phyloP scores from a whole-genome alignment of 2,329 filamentous ascomycete species.

The Aspergillus novoparasiticus region DNA sequence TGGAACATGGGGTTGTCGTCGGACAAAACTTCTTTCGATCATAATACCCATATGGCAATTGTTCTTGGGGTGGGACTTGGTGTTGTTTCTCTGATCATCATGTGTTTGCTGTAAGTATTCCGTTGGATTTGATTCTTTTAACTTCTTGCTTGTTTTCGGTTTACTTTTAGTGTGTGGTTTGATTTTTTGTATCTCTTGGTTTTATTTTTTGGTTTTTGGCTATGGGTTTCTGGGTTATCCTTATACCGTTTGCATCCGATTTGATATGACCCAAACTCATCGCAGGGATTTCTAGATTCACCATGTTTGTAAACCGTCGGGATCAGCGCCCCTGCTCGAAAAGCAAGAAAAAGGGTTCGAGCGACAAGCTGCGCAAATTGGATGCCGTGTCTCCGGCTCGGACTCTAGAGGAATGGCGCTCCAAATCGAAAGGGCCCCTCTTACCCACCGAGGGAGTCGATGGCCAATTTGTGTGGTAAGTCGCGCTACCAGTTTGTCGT shows the following conservation, averaged over 20 bases:
- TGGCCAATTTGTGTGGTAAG: conserved; percentile 41
- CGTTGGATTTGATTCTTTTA: neutral
- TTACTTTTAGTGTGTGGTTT: neutral
- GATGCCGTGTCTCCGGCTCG: conserved; percentile 40
- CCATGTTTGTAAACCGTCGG: conserved; percentile 38
- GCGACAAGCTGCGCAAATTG: conserved; percentile 37
- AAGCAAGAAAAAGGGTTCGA: conserved; percentile 24
- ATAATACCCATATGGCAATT: conserved; percentile 34
- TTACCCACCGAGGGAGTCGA: conserved; percentile 36
- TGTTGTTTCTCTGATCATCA: conserved; percentile 32
- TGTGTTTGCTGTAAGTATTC: conserved; percentile 34
- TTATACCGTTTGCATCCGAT: neutral
- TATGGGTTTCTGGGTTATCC: neutral
- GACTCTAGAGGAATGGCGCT: conserved; percentile 42
- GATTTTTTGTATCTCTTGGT: neutral
- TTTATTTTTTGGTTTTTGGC: no score
- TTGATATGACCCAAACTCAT: conserved; percentile 1
- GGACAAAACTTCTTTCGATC: conserved; percentile 21
- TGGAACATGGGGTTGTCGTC: conserved; percentile 21
- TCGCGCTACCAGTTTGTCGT: neutral
- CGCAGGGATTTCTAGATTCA: conserved; percentile 25
- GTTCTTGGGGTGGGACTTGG: conserved; percentile 36
- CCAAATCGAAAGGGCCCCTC: conserved; percentile 34
- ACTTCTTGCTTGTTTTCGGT: neutral
- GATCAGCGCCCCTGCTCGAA: conserved; percentile 24